Percentiles rank a stretch among this genome's conserved stretches.
phyloP scores from a whole-genome alignment of 2,329 filamentous ascomycete genomes.

The Claviceps paspali region DNA sequence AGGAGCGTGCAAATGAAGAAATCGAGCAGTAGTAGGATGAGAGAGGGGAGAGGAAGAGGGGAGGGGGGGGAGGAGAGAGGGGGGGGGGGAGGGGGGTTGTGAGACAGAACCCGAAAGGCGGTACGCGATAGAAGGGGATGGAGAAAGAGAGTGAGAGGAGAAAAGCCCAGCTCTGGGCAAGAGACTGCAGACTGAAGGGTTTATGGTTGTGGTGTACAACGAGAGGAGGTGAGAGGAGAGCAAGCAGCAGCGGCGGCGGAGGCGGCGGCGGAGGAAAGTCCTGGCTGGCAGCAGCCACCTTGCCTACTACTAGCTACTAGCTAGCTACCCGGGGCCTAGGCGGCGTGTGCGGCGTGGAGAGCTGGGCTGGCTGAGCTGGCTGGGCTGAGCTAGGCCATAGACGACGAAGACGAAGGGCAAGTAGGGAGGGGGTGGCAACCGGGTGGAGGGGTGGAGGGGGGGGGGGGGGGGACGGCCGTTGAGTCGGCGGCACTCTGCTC shows the following conservation, averaged over 20 bases:
- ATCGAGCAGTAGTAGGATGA: constrained; percentile 16
- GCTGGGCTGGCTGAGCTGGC: not conserved
- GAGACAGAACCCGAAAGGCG: no score
- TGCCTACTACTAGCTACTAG: no score
- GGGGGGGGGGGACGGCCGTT: not conserved
- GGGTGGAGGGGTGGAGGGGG: constrained; percentile 3
- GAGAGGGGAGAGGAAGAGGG: constrained; percentile 25
- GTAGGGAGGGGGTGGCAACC: not conserved
- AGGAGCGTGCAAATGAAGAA: constrained; percentile 22
- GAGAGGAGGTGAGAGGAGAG: constrained; percentile 2
- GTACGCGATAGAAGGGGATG: constrained; percentile 11
- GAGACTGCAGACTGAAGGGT: constrained; percentile 13
- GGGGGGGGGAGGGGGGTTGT: not conserved
- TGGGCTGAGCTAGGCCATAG: not conserved
- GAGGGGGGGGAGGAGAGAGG: constrained; percentile 28
- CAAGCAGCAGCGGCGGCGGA: not conserved
- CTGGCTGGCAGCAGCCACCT: not conserved
- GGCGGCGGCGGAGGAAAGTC: not conserved
- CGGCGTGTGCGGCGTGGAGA: not conserved
- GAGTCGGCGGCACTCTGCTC: not conserved
- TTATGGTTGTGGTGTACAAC: constrained; percentile 11
- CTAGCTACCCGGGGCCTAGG: not conserved
- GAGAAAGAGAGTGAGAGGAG: constrained; percentile 12
- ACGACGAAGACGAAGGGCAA: no score
- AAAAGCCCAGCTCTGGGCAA: constrained; percentile 19